phyloP scores from a whole-genome alignment of 345 rosid species.

The Dipteronia dyeriana region DNA sequence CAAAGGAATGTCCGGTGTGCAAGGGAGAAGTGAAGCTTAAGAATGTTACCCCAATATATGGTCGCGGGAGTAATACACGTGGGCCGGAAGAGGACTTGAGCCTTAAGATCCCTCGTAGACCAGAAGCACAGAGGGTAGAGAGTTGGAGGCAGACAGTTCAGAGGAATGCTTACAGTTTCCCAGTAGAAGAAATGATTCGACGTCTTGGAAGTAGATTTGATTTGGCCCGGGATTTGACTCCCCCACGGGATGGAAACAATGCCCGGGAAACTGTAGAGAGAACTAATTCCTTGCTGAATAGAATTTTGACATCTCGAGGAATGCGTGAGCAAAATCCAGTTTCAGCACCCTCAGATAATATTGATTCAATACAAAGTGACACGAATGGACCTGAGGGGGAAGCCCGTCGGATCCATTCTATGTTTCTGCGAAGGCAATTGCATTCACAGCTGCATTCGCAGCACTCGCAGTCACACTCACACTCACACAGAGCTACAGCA shows the following conservation, averaged over 20 bases:
- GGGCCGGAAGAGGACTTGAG: conserved; percentile 57
- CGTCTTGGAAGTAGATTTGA: conserved; percentile 75
- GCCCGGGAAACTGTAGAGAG: conserved; percentile 56
- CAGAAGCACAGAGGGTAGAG: conserved; percentile 78
- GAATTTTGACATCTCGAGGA: conserved; percentile 72
- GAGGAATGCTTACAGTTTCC: conserved; percentile 59
- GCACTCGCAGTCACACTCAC: conserved; percentile 19
- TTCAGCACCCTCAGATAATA: conserved; percentile 46
- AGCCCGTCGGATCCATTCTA: conserved; percentile 48
- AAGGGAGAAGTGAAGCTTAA: conserved; percentile 83
- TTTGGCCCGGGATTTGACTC: conserved; percentile 49
- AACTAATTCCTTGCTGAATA: conserved; percentile 49
- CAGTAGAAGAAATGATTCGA: conserved; percentile 83
- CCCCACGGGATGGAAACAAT: conserved; percentile 43
- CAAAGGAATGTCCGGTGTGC: conserved; percentile 96
- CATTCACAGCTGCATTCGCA: conserved; percentile 9
- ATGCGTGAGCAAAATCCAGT: conserved; percentile 62
- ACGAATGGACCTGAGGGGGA: conserved; percentile 53
- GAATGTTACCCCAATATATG: conserved; percentile 85
- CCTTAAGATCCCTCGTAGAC: conserved; percentile 78
- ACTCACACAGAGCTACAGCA: conserved; percentile 56
- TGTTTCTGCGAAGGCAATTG: conserved; percentile 55
- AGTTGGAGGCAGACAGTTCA: conserved; percentile 83
- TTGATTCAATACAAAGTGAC: conserved; percentile 51
- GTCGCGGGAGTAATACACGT: conserved; percentile 60